These are phyloP conservation scores for Tremella yokohamensis DNA, from an alignment of 768 basidiomycete species.

Conservation along the genomic window DNA sequence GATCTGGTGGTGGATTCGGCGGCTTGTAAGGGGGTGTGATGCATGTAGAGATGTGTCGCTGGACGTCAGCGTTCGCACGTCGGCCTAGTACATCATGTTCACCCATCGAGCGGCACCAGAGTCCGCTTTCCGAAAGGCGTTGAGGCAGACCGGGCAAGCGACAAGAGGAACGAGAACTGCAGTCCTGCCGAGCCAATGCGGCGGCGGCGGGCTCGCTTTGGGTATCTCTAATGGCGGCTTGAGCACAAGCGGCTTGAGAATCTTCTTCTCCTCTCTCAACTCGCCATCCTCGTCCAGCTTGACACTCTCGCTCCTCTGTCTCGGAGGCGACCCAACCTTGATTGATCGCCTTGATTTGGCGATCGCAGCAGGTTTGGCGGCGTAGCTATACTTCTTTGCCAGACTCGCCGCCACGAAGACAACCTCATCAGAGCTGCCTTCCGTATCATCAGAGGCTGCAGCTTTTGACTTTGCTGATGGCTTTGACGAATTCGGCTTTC, in stretches of 20 bases:
- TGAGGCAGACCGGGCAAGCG: conserved; percentile 30
- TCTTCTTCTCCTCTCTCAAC: not conserved
- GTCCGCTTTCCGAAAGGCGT: conserved; percentile 31
- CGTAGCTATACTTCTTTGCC: conserved; percentile 1
- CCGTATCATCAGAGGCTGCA: not conserved
- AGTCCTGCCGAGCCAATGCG: conserved; percentile 32
- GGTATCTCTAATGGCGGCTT: not conserved
- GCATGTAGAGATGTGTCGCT: conserved; percentile 42
- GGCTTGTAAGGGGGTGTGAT: conserved; percentile 35
- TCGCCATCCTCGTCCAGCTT: not conserved
- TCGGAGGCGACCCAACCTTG: not conserved
- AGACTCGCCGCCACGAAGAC: not conserved
- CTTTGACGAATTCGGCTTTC: not conserved
- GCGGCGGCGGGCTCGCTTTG: conserved; percentile 18
- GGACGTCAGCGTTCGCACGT: not conserved
- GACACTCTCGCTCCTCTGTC: not conserved
- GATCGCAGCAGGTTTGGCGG: not conserved
- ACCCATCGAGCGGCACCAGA: conserved; percentile 39
- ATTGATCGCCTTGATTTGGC: not conserved
- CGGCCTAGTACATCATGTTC: conserved; percentile 3
- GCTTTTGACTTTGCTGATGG: not conserved
- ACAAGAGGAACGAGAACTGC: conserved; percentile 17
- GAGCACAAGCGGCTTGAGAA: not conserved
- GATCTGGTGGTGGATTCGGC: conserved; percentile 39
- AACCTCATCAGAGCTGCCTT: conserved; percentile 1